Evolutionary conservation across 2,329 filamentous ascomycete species (phyloP), one percentile per base, ranked within the genome.

Genomic region (Sarocladiaceae sp.): DNA sequence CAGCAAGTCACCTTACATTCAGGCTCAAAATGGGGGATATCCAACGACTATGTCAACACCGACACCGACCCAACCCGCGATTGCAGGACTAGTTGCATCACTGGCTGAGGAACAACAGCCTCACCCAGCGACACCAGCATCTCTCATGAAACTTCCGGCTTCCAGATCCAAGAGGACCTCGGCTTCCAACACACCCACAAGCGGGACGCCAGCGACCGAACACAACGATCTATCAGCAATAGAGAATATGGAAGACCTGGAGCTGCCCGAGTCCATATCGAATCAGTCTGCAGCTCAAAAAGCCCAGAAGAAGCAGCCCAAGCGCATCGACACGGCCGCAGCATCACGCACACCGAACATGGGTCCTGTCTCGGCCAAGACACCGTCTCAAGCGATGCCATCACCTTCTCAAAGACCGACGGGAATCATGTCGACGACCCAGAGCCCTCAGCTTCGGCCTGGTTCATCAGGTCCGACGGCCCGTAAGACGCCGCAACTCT

Each of bases 51-150:
- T 43, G 43, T 26, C 46, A 26, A 16, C 50, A 45, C 23, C 46
- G 29, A 23, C 45, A 27, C 41, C 45, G 11, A 27, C 33, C 57
- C 50, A 40, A 20, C 20, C 45, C 34, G 37, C 35, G 21, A 6
- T 35, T 42, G 6, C 44, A 44, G 10, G 33, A 39, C 13, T 33
- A 40, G 39, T 43, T 18, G 29, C 33, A 33, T 49, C 48, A 47
- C 55, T 57, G 3, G 47, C 49, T 15, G 58, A 57, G 26, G 45
- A 43, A 9, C 55, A 65, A 18, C 70, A 69, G 43, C 69, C 66
- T 53, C 78, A 81, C 43, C 86, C 87, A 10, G 89, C 88, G 2
- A 95, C 89, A 0, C 89, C 89, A 1, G 88, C 90, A 7, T 95
- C 89, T 6, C 66, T 95, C 47, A 95, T 96, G 85, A 84, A 80